These are phyloP conservation scores for Ogataea thermomethanolica DNA, from an alignment of 805 yeast species.

Conservation along the genomic window DNA sequence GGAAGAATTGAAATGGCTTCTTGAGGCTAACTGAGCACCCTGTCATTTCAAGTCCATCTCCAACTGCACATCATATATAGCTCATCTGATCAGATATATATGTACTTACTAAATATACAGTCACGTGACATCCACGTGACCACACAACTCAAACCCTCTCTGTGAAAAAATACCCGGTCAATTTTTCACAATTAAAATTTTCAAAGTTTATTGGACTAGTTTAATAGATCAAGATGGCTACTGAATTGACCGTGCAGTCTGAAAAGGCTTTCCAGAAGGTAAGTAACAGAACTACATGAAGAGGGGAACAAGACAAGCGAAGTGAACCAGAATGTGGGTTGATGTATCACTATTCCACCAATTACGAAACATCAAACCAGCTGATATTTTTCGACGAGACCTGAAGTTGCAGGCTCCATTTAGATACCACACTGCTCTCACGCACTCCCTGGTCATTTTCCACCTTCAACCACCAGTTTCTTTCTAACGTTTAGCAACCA, in stretches of 20 bases:
- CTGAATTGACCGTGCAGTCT: slow-evolving; percentile 99
- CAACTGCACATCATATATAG: too few relatives aligned
- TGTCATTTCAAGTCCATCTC: too few relatives aligned
- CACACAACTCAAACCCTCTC: background rate
- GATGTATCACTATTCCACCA: background rate
- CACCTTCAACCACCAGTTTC: background rate
- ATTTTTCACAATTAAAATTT: slow-evolving; percentile 12
- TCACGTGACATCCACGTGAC: slow-evolving; percentile 10
- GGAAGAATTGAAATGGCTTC: slow-evolving; percentile 35
- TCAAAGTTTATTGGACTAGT: slow-evolving; percentile 12
- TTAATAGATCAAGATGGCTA: slow-evolving; percentile 70
- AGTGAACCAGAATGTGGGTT: background rate
- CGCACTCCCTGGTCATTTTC: too few relatives aligned
- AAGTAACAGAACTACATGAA: slow-evolving; percentile 34
- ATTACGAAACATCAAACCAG: background rate
- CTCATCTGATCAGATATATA: too few relatives aligned
- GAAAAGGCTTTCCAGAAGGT: slow-evolving; percentile 99
- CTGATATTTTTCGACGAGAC: too few relatives aligned
- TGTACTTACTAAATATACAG: too few relatives aligned
- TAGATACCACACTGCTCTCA: too few relatives aligned
- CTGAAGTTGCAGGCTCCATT: too few relatives aligned
- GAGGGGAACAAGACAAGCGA: background rate
- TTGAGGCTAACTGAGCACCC: slow-evolving; percentile 22
- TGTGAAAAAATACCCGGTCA: slow-evolving; percentile 8
- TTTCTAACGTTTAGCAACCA: slow-evolving; percentile 72